phyloP scores from a whole-genome alignment of 306 rosid species.

The Gastrolobium villosum region DNA sequence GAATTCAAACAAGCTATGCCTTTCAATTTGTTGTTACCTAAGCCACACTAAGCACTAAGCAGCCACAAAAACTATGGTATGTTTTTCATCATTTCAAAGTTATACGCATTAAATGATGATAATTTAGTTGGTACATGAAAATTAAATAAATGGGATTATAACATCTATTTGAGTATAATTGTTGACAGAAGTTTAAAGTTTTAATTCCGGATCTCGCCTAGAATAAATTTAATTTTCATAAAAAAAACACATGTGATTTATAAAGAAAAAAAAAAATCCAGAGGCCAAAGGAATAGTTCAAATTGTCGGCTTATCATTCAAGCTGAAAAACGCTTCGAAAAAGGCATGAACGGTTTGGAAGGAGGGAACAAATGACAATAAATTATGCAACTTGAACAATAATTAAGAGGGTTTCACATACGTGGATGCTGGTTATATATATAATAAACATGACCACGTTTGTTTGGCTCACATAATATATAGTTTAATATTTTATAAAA shows the following conservation, averaged over 20 bases:
- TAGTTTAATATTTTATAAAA: too few relatives aligned
- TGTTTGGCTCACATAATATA: too few relatives aligned
- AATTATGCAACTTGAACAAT: not conserved
- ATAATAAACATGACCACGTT: too few relatives aligned
- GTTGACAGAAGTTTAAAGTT: too few relatives aligned
- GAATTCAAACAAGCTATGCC: too few relatives aligned
- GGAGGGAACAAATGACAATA: not conserved
- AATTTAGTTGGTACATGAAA: too few relatives aligned
- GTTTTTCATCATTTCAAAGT: not conserved
- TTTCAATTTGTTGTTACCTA: not conserved
- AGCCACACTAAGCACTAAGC: not conserved
- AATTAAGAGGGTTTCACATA: not conserved
- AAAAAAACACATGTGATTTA: too few relatives aligned
- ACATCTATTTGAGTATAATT: too few relatives aligned
- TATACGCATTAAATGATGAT: too few relatives aligned
- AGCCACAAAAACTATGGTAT: not conserved
- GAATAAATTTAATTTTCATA: too few relatives aligned
- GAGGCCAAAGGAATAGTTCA: conserved; percentile 38
- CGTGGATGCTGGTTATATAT: not conserved
- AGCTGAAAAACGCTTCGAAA: not conserved
- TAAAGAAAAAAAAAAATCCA: not conserved
- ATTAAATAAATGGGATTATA: too few relatives aligned
- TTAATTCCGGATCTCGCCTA: too few relatives aligned
- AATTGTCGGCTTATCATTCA: conserved; percentile 20
- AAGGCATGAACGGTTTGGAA: not conserved